Evolutionary conservation across 805 yeast genomes (phyloP).

Genomic region (Phaffomyces thermotolerans): DNA sequence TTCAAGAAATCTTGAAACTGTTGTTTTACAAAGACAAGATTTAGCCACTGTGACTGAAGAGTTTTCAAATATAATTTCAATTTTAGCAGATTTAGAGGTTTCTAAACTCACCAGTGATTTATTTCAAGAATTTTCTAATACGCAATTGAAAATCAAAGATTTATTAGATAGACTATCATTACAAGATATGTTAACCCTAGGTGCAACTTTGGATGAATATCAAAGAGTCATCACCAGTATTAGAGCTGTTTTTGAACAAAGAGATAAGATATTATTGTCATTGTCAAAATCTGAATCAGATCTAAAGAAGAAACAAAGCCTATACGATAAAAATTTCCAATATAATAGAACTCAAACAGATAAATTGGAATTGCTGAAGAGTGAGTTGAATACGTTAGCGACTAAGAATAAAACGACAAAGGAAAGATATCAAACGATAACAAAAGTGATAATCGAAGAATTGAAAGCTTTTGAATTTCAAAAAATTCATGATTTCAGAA

Average conservation of each 20-base stretch:
- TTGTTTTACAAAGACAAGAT: slow-evolving; percentile 71
- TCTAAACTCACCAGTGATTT: slow-evolving; percentile 58
- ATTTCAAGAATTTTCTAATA: slow-evolving; percentile 61
- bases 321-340: slow-evolving; percentile 38
- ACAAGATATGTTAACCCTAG: slow-evolving; percentile 82
- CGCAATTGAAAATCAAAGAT: slow-evolving; percentile 65
- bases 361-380: slow-evolving; percentile 47
- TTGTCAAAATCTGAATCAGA: slow-evolving; percentile 45
- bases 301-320: slow-evolving; percentile 36
- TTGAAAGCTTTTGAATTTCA: slow-evolving; percentile 62
- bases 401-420: slow-evolving; percentile 46
- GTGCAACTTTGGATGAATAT: slow-evolving; percentile 84
- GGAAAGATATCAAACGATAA: slow-evolving; percentile 54
- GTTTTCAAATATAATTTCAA: slow-evolving; percentile 46
- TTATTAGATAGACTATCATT: slow-evolving; percentile 68
- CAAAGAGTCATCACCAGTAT: slow-evolving; percentile 69
- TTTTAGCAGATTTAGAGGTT: slow-evolving; percentile 68
- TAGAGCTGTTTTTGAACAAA: slow-evolving; percentile 63
- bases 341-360: slow-evolving; percentile 53
- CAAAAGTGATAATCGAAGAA: slow-evolving; percentile 61
- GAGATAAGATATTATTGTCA: slow-evolving; percentile 49
- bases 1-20: slow-evolving; percentile 62
- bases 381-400: slow-evolving; percentile 52
- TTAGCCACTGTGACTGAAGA: slow-evolving; percentile 64
- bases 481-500: slow-evolving; percentile 76